These are phyloP conservation scores for Colletotrichum truncatum DNA, from an alignment of 2,329 filamentous ascomycete genomes.

Conservation along the genomic window DNA sequence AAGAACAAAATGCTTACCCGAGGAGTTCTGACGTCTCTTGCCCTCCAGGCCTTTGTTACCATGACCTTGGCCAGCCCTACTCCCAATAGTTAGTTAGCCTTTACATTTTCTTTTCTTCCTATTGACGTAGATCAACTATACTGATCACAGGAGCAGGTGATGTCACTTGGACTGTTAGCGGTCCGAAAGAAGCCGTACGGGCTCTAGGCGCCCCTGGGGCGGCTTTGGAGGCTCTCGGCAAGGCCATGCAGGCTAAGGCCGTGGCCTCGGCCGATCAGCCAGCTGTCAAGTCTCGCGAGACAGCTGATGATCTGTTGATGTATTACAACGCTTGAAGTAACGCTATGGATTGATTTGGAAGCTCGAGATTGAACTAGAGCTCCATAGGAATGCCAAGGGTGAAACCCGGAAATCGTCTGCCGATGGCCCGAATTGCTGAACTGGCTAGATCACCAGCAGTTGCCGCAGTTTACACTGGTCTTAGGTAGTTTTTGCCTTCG, in stretches of 20 bases:
- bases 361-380: no score
- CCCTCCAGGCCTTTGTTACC: not conserved
- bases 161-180: not conserved
- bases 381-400: no score
- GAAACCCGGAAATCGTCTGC: no score
- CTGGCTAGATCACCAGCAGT: no score
- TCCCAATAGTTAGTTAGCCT: not conserved
- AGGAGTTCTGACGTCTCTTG: not conserved
- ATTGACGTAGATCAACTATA: not conserved
- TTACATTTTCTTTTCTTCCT: not conserved
- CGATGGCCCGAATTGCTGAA: no score
- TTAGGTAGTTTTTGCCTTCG: no score
- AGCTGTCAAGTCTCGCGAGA: not conserved
- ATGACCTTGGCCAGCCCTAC: not conserved
- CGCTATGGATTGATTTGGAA: not conserved
- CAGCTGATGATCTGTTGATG: not conserved
- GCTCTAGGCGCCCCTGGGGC: not conserved
- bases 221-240: not conserved
- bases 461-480: no score
- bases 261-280: not conserved
- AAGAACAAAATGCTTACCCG: not conserved
- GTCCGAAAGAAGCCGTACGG: not conserved
- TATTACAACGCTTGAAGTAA: not conserved
- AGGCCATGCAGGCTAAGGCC: not conserved
- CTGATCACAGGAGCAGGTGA: not conserved